phyloP scores from a whole-genome alignment of 2,329 filamentous ascomycete genomes.

The Ophiostoma sp. region DNA sequence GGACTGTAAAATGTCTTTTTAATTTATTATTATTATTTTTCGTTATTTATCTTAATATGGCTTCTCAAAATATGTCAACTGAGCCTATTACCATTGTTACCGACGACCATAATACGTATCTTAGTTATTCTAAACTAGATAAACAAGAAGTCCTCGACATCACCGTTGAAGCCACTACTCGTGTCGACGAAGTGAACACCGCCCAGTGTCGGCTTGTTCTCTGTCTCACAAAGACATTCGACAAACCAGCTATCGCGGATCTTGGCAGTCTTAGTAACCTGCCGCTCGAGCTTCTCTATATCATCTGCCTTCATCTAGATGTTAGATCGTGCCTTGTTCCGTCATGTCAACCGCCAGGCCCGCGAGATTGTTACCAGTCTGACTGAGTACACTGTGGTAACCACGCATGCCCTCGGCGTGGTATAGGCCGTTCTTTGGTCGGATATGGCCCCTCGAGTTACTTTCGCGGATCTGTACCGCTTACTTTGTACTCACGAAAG shows the following conservation, averaged over 20 bases:
- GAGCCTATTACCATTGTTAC: too few relatives aligned
- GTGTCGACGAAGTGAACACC: not conserved
- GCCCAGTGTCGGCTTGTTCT: not conserved
- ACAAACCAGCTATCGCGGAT: not conserved
- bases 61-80: too few relatives aligned
- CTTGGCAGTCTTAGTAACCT: slow-evolving; percentile 16
- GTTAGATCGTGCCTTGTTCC: slow-evolving; percentile 18
- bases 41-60: too few relatives aligned
- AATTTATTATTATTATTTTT: too few relatives aligned
- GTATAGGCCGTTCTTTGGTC: slow-evolving; percentile 20
- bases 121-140: too few relatives aligned
- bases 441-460: slow-evolving; percentile 13
- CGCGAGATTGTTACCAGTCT: slow-evolving; percentile 8
- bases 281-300: slow-evolving; percentile 13
- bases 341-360: slow-evolving; percentile 19
- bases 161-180: not conserved
- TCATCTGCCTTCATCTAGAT: slow-evolving; percentile 12
- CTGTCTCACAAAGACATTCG: not conserved
- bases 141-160: not conserved
- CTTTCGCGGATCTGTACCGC: slow-evolving; percentile 11
- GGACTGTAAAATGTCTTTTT: too few relatives aligned
- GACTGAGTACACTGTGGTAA: not conserved
- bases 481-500: slow-evolving; percentile 22
- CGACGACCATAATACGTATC: too few relatives aligned
- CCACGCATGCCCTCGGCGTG: not conserved